These are phyloP conservation scores for Mangifera indica DNA, from an alignment of 345 rosid species.

Conservation along the genomic window DNA sequence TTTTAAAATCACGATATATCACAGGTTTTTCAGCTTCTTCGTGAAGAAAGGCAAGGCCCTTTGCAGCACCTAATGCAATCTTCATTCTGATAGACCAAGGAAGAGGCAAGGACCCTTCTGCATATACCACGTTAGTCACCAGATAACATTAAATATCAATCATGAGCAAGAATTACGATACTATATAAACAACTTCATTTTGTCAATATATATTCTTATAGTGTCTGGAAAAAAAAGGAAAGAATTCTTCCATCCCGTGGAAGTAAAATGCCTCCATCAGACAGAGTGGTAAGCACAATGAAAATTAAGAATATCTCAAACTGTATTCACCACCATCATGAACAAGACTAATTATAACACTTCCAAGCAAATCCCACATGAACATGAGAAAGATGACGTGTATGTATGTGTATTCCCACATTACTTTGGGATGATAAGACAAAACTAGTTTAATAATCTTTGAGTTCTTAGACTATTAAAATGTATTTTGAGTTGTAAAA, in stretches of 20 bases:
- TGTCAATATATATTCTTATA: background rate
- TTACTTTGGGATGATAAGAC: no score
- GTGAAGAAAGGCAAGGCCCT: constrained; percentile 80
- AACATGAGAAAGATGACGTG: no score
- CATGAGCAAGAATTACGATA: background rate
- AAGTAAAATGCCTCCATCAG: no score
- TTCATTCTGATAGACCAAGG: constrained; percentile 89
- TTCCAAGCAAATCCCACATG: no score
- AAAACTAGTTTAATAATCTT: no score
- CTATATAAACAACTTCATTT: background rate
- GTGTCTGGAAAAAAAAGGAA: background rate
- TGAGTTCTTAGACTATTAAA: no score
- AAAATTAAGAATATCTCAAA: no score
- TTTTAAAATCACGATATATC: constrained; percentile 84
- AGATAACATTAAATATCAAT: constrained; percentile 28
- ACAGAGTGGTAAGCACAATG: no score
- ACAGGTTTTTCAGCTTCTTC: constrained; percentile 83
- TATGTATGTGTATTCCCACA: no score
- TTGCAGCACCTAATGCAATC: constrained; percentile 79
- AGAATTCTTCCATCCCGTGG: no score
- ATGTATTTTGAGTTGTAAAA: no score
- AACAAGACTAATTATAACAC: no score
- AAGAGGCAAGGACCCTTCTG: constrained; percentile 81
- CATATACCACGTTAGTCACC: constrained; percentile 36
- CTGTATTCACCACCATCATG: background rate